A percentile compares a stretch with the other conserved stretches of the same genome.
These are phyloP conservation scores for Colletotrichum gloeosporioides DNA, from an alignment of 2,329 filamentous ascomycete species.

Conservation along the genomic window DNA sequence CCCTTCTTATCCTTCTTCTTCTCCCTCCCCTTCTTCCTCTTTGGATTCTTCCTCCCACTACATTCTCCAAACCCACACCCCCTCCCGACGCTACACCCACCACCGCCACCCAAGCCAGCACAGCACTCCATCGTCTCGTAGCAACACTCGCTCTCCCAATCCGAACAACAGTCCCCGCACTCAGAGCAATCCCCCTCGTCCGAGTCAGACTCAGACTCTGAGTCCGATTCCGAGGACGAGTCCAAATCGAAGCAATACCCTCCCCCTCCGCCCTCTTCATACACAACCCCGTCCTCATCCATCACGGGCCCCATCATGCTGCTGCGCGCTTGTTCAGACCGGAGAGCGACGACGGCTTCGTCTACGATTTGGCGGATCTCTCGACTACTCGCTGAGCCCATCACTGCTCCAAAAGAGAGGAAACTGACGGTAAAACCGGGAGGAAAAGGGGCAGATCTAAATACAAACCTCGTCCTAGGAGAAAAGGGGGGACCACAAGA, in stretches of 20 bases:
- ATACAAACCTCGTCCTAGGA: not conserved
- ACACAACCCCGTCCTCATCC: not conserved
- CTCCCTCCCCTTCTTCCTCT: not conserved
- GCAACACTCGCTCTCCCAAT: not conserved
- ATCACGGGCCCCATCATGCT: not conserved
- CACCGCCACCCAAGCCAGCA: not conserved
- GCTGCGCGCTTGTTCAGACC: not conserved
- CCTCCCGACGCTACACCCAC: not conserved
- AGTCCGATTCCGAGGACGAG: not conserved
- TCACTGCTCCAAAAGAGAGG: not conserved
- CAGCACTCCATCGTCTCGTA: conserved; percentile 1
- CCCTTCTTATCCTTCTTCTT: not conserved
- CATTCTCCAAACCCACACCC: not conserved
- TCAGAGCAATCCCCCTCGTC: not conserved
- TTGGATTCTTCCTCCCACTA: not conserved
- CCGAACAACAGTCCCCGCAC: not conserved
- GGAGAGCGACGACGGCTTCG: not conserved
- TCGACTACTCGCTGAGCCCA: conserved; percentile 4
- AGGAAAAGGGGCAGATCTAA: not conserved
- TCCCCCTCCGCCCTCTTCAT: not conserved
- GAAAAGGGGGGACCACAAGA: not conserved
- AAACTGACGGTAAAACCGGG: not conserved
- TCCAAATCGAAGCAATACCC: not conserved
- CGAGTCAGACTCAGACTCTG: not conserved
- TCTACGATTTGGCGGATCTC: conserved; percentile 4